Base-by-base conservation (phyloP, 805 yeast genomes). In the Suhomyces kilbournensis region DNA sequence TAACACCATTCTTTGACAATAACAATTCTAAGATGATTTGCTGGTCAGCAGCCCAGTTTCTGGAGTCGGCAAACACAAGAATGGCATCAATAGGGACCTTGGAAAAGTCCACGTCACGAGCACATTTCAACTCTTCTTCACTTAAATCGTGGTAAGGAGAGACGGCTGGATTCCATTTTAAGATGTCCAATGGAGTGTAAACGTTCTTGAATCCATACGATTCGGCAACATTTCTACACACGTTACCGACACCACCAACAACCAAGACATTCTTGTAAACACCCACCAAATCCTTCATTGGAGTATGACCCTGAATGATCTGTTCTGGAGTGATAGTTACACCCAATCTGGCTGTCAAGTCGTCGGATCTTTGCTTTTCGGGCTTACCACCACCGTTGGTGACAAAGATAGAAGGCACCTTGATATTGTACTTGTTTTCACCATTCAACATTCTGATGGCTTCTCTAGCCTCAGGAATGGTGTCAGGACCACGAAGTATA, bases 371-470 rank as follows among this genome's bases (percentile, higher is more conserved):
- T 8, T 80, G 84, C 51, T 73, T 65, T 67, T 90, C 97, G 7
- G 90, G 86, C 63, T 87, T 82, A 48, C 97, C 97, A 59, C 97
- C 96, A 60, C 97, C 97, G 67, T 90, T 90, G 53, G 97, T 90
- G 56, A 90, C 91, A 65, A 86, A 85, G 53, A 88, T 85, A 65
- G 87, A 88, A 7, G 96, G 96, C 15, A 88, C 91, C 56, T 79
- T 83, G 61, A 90, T 85, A 61, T 86, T 81, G 72, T 88, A 84
- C 62, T 82, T 77, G 72, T 90, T 90, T 39, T 83, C 83, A 53
- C 96, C 96, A 59, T 88, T 84, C 56, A 90, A 77, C 74, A 87
- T 65, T 56, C 78, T 77, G 58, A 90, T 70, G 6, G 96, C 96
- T 56, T 83, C 80, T 14, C 77, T 79, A 0, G 96, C 96, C 62